Evolutionary conservation across 306 rosid genomes (phyloP).

Genomic region (Vigna trinervia): DNA sequence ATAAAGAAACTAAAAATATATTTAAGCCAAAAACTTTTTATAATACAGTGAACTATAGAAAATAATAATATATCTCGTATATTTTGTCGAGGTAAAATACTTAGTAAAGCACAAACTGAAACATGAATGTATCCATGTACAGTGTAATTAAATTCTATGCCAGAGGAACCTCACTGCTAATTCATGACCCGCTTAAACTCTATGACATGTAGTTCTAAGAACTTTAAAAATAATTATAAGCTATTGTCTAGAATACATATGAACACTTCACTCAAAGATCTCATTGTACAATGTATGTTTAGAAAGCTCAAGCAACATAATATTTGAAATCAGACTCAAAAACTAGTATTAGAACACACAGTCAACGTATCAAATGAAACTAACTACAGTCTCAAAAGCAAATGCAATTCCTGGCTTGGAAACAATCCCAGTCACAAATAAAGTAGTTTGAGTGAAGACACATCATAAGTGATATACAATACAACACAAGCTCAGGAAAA

Average conservation of each 20-base stretch:
- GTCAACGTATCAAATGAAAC: not conserved
- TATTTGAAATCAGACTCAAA: not conserved
- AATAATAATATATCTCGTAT: too few species aligned
- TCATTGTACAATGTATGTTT: not conserved
- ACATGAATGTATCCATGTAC: too few species aligned
- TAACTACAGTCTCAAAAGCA: slow-evolving; percentile 15
- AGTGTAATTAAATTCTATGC: too few species aligned
- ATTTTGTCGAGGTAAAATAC: too few species aligned
- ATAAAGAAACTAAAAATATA: too few species aligned
- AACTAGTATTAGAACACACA: not conserved
- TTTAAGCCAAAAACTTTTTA: too few species aligned
- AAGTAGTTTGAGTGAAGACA: slow-evolving; percentile 6
- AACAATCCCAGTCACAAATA: slow-evolving; percentile 12
- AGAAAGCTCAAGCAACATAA: not conserved
- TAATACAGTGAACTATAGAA: too few species aligned
- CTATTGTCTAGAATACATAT: too few species aligned
- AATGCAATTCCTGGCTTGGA: not conserved
- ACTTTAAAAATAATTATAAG: not conserved
- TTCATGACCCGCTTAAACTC: too few species aligned
- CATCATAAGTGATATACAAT: not conserved
- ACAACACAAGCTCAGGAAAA: slow-evolving; percentile 2
- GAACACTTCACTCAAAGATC: not conserved
- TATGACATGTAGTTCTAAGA: not conserved
- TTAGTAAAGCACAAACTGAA: too few species aligned
- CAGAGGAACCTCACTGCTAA: too few species aligned